Conservation (phyloP, 345 rosid genomes). For the Eucalyptus albens region DNA sequence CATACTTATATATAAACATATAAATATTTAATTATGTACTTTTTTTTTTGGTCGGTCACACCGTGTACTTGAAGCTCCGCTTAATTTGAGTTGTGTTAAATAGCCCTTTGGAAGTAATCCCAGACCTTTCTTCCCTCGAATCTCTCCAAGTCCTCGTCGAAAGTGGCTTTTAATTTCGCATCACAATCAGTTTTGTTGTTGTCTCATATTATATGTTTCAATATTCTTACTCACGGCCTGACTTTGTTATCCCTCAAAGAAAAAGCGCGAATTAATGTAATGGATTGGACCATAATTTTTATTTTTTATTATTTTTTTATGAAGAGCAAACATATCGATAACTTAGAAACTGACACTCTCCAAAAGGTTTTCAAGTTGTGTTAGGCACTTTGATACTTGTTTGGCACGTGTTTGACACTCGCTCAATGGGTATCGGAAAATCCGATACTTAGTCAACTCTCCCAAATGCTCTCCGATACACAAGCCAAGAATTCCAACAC, state of each 20-base stretch:
- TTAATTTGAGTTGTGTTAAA: not conserved
- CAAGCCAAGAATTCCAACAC: too few species aligned
- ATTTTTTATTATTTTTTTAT: fast-evolving
- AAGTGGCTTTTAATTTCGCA: not conserved
- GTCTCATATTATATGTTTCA: not conserved
- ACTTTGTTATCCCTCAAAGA: not conserved
- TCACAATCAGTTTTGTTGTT: not conserved
- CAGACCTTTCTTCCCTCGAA: not conserved
- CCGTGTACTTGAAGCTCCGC: not conserved
- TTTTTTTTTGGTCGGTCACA: not conserved
- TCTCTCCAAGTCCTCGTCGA: not conserved
- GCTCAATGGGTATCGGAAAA: too few species aligned
- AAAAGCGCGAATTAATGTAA: not conserved
- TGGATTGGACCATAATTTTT: not conserved
- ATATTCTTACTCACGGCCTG: not conserved
- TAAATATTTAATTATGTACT: not conserved
- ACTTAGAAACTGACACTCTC: too few species aligned
- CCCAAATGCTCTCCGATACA: too few species aligned
- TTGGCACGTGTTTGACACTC: fast-evolving
- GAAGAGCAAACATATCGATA: not conserved
- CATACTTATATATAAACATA: not conserved
- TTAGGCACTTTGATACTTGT: too few species aligned
- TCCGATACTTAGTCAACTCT: too few species aligned
- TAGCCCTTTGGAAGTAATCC: not conserved
- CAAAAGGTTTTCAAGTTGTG: too few species aligned